Evolutionary conservation across 169 alveolate genomes (phyloP), one percentile per base, ranked within the genome.

Genomic region (Plasmodium malariae): DNA sequence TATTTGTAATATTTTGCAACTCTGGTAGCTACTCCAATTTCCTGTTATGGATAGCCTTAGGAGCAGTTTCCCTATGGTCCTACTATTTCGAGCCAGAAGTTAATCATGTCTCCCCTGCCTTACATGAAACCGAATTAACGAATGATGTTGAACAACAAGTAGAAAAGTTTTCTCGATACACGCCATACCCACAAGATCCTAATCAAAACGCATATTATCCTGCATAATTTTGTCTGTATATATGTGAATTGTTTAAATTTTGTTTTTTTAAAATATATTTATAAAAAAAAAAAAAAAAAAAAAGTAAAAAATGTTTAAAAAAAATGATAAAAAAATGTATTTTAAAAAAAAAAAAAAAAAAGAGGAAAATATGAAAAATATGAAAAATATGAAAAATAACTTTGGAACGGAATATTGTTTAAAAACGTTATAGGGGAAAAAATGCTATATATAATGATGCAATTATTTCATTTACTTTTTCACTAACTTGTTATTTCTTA

Each of bases 101-200:
- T 19, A 96, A 95, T 72, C 95, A 93, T 65, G 97, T 96, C 14
- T 96, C 98, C n/a, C 98, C 98, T 24, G 95, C 98, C 7, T 93
- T 96, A 62, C 96, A 96, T 62, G 98, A 96, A 90, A 96, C 98
- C 19, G 98, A 96, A 68, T 89, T 96, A 70, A 96, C 98, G 43
- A 96, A 96, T 89, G 98, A 96, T 69, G 98, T 96, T 19, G 98
- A 96, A 74, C 97, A 95, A 74, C 98, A 96, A 85, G 98, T 96
- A 17, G 98, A 96, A 85, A 96, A 96, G 70, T 96, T 96, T 87
- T 96, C 98, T 14, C 90, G 95, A 40, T 92, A 93, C 45, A 94
- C 96, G 12, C 96, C 96, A 30, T 86, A 86, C 45, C 87, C 92
- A 6, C 92, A 86, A 72, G 92, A 86, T 3, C 67, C 45, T 24